phyloP scores from a whole-genome alignment of 2,329 filamentous ascomycete genomes.

The Fusarium cyanostomum region DNA sequence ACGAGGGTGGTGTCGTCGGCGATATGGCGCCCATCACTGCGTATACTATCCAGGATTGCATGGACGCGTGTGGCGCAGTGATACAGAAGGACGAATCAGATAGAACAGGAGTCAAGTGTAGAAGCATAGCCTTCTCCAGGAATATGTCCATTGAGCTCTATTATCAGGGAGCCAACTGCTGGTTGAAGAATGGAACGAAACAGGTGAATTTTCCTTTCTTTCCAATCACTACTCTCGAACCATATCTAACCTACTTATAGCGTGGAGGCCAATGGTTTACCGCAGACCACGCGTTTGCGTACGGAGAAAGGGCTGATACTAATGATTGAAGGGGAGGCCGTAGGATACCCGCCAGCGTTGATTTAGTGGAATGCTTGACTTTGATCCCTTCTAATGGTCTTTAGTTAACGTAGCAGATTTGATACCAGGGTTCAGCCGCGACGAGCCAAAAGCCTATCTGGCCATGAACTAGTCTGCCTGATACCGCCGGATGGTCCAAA shows the following conservation, averaged over 20 bases:
- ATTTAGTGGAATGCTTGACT: too few relatives aligned
- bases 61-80: slow-evolving; percentile 19
- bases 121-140: slow-evolving; percentile 19
- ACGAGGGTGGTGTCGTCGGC: slow-evolving; percentile 17
- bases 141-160: not conserved
- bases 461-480: too few relatives aligned
- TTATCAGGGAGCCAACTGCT: slow-evolving; percentile 12
- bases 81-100: slow-evolving; percentile 10
- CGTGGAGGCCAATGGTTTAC: slow-evolving; percentile 6
- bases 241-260: not conserved
- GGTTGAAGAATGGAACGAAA: slow-evolving; percentile 18
- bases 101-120: not conserved
- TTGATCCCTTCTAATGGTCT: too few relatives aligned
- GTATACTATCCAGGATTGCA: slow-evolving; percentile 22
- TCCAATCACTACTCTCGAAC: too few relatives aligned
- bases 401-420: too few relatives aligned
- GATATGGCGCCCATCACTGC: slow-evolving; percentile 14
- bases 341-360: too few relatives aligned
- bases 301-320: too few relatives aligned
- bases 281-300: not conserved
- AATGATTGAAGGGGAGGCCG: too few relatives aligned
- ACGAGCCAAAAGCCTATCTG: too few relatives aligned
- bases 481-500: too few relatives aligned
- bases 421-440: too few relatives aligned
- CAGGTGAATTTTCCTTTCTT: not conserved